phyloP scores from a whole-genome alignment of 768 basidiomycete species.

The Candolleomyces aberdarensis region DNA sequence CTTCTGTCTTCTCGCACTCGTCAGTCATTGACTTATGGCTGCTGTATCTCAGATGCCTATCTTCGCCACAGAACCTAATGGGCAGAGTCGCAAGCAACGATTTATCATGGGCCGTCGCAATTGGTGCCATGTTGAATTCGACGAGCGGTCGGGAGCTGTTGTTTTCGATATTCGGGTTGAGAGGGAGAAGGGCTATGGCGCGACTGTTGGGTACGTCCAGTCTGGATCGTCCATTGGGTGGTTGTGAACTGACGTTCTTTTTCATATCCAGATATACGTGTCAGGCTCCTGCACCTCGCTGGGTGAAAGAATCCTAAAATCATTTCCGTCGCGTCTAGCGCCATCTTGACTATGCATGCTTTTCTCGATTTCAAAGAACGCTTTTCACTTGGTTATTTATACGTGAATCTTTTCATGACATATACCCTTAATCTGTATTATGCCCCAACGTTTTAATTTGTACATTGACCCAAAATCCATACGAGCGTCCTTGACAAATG shows the following conservation, averaged over 20 bases:
- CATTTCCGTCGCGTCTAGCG: no score
- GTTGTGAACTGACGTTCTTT: neutral
- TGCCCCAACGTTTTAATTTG: no score
- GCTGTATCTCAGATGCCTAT: conserved; percentile 56
- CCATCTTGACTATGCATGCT: no score
- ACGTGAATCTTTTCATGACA: no score
- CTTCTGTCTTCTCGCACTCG: neutral
- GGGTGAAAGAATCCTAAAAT: conserved; percentile 4
- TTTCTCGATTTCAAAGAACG: no score
- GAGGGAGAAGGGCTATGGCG: conserved; percentile 75
- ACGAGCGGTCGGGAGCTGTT: conserved; percentile 57
- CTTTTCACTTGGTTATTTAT: no score
- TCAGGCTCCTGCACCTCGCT: conserved; percentile 39
- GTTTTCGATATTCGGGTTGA: conserved; percentile 86
- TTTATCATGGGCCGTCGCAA: conserved; percentile 88
- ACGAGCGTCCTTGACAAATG: neutral
- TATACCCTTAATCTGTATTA: no score
- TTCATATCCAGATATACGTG: conserved; percentile 39
- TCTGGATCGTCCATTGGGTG: neutral
- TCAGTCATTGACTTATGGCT: neutral
- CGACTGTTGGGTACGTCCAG: conserved; percentile 67
- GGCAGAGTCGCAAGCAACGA: conserved; percentile 68
- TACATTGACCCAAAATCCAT: no score
- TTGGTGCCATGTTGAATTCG: conserved; percentile 74
- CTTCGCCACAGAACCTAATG: conserved; percentile 76